Base-by-base conservation (phyloP, 805 yeast species). In the Saturnispora silvae region DNA sequence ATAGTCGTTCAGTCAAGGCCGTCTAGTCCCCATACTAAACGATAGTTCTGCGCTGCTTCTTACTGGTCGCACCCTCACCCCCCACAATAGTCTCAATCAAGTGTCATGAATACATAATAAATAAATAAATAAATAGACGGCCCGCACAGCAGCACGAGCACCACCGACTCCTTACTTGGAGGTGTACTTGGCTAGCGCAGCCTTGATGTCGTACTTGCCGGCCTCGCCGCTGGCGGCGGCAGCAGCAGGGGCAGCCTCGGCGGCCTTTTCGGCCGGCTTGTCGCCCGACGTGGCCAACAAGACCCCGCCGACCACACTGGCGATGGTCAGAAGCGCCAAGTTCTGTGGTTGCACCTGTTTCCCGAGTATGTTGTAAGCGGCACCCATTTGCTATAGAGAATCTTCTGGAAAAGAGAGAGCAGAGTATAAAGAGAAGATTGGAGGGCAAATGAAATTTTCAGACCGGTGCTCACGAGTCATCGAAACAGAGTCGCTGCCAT, bases 331-430 rank as follows among this genome's bases (percentile, higher is more conserved):
- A 49, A 86, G 61, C 20, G 96, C 81, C 59, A 87, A 72, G 54
- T 74, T 81, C 66, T 85, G 87, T 45, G 96, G 72, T 52, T 74
- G 85, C 51, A 86, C 77, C 47, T 80, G 65, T 64, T 73, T 82
- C 46, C 97, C 97, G 52, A 85, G 67, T 54, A 87, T 81, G 47
- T 65, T 67, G 72, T 87, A 87, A 58, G 83, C 78, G 53, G 81
- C 74, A 64, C 82, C 89, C 94, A 84, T 85, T 57, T 25, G 23
- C 5, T 6, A 14, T 23, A 8, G 11, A 23, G 10, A 23, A 11
- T 23, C 13, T 13, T 13, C 14, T 16, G 16, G 31, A 28, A 15
- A 18, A 28, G 16, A 15, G 15, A 2, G 14, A 17, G 18, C 13
- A 28, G 31, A 28, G 15, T 13, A 22, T 28, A 20, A 25, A 35